Percentiles rank a stretch among this genome's conserved stretches.
Evolutionary conservation across 2,329 filamentous ascomycete genomes (phyloP).

Genomic region (Monascus ruber): DNA sequence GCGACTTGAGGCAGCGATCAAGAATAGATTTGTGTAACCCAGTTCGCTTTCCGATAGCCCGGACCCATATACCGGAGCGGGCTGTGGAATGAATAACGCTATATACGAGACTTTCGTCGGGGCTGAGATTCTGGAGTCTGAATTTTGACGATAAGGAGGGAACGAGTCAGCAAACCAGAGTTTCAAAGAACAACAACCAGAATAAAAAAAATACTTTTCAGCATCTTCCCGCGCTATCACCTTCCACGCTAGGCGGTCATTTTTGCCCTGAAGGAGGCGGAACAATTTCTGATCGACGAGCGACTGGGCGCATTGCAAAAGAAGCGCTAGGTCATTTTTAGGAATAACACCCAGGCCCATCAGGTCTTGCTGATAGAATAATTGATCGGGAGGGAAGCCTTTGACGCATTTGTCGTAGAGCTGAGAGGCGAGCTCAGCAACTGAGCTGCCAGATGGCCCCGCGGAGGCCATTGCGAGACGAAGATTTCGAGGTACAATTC

Average conservation of each 20-base stretch:
- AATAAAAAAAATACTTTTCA: conserved; percentile 29
- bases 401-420: conserved; percentile 35
- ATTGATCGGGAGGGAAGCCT: conserved; percentile 29
- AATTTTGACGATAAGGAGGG: background rate
- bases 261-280: conserved; percentile 32
- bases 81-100: conserved; percentile 77
- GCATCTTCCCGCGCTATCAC: conserved; percentile 38
- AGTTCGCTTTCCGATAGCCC: conserved; percentile 66
- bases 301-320: conserved; percentile 34
- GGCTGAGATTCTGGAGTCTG: conserved; percentile 36
- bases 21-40: conserved; percentile 77
- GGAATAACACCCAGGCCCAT: conserved; percentile 32
- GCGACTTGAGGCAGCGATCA: conserved; percentile 68
- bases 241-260: conserved; percentile 37
- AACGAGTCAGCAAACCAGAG: conserved; percentile 5
- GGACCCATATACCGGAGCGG: conserved; percentile 80
- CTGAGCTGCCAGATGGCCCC: conserved; percentile 17
- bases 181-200: background rate
- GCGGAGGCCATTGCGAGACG: conserved; percentile 22
- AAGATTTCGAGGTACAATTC: conserved; percentile 9
- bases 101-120: conserved; percentile 78
- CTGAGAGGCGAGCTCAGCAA: conserved; percentile 30
- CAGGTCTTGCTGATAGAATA: conserved; percentile 38
- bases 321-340: conserved; percentile 29
- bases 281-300: conserved; percentile 37